phyloP scores from a whole-genome alignment of 495 filamentous ascomycete species.

The Aspergillus kassunensis region DNA sequence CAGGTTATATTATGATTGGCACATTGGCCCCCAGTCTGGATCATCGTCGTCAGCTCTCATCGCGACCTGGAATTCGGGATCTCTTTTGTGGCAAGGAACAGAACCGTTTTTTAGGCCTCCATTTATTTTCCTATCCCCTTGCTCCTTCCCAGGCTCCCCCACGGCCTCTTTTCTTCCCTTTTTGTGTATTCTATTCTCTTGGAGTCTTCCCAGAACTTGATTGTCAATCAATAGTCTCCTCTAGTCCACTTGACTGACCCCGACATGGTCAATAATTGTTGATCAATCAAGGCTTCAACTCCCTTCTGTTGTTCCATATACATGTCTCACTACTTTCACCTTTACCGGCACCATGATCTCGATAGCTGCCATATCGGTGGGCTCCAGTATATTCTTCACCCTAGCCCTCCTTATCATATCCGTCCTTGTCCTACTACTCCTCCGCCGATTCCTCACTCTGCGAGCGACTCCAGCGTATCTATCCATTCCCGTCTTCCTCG shows the following conservation, averaged over 20 bases:
- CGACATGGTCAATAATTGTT: constrained; percentile 19
- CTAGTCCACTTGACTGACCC: constrained; percentile 9
- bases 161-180: constrained; percentile 4
- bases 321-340: constrained; percentile 14
- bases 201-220: background rate
- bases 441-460: constrained; percentile 84
- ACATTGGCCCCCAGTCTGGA: background rate
- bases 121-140: constrained; percentile 3
- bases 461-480: constrained; percentile 88
- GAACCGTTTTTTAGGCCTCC: background rate
- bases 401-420: constrained; percentile 69
- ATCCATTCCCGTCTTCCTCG: constrained; percentile 88
- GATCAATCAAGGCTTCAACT: constrained; percentile 17
- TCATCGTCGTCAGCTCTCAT: constrained; percentile 8
- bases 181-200: background rate
- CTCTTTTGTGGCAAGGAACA: constrained; percentile 1
- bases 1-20: constrained; percentile 1
- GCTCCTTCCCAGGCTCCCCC: background rate
- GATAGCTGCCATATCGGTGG: constrained; percentile 41
- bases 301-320: constrained; percentile 3
- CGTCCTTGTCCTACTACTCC: constrained; percentile 70
- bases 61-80: background rate
- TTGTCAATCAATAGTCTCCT: constrained; percentile 16
- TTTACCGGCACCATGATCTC: constrained; percentile 21
- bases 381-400: constrained; percentile 71